phyloP scores from a whole-genome alignment of 495 filamentous ascomycete genomes.

The Talaromyces thailandensis region DNA sequence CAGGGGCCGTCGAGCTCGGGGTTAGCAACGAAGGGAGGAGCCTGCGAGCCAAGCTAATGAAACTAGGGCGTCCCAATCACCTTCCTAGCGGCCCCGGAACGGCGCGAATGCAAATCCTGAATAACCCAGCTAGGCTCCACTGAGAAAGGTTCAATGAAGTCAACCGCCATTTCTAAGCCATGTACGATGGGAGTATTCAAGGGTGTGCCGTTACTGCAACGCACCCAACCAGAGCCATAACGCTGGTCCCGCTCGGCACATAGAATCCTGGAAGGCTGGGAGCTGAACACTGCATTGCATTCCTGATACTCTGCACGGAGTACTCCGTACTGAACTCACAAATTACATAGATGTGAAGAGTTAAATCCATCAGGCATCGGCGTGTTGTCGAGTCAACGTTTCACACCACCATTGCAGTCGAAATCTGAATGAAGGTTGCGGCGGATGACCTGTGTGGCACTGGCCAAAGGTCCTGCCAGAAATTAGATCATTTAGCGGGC shows the following conservation, averaged over 20 bases:
- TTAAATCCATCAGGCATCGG: not conserved
- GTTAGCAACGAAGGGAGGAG: not conserved
- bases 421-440: not conserved
- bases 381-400: not conserved
- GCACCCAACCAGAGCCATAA: not conserved
- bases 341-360: not conserved
- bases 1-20: not conserved
- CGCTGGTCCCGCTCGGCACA: not conserved
- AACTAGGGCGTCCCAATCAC: conserved; percentile 2
- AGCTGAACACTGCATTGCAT: not conserved
- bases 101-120: conserved; percentile 8
- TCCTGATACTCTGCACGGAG: too few relatives aligned
- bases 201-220: not conserved
- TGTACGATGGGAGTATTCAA: too few relatives aligned
- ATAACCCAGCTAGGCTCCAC: not conserved
- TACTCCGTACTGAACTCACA: not conserved
- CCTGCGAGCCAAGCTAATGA: not conserved
- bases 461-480: not conserved
- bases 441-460: not conserved
- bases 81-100: conserved; percentile 6
- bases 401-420: not conserved
- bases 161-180: not conserved
- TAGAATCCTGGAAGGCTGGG: not conserved
- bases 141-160: not conserved
- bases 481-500: not conserved